phyloP scores from a whole-genome alignment of 768 basidiomycete species.

The Calocybe cyanea region DNA sequence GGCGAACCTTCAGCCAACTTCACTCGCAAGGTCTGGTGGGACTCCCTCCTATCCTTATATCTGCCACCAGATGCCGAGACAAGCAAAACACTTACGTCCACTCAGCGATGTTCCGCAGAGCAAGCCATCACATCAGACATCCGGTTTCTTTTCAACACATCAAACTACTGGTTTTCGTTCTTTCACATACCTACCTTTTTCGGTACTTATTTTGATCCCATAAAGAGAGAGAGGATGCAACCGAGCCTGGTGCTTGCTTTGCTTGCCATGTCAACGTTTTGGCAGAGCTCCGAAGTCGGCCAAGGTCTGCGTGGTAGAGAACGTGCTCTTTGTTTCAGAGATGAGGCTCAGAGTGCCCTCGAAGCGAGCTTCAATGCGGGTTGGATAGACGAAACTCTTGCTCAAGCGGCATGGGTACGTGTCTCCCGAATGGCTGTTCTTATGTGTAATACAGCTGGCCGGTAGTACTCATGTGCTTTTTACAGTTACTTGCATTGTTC shows the following conservation, averaged over 20 bases:
- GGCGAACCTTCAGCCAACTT: slow-evolving; percentile 63
- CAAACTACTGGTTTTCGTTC: slow-evolving; percentile 73
- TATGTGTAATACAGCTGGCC: neutral
- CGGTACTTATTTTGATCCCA: slow-evolving; percentile 52
- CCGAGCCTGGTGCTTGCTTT: slow-evolving; percentile 62
- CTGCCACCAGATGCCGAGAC: slow-evolving; percentile 29
- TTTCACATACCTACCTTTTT: slow-evolving; percentile 71
- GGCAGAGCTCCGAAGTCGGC: slow-evolving; percentile 64
- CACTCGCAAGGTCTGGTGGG: slow-evolving; percentile 77
- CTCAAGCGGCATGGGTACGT: slow-evolving; percentile 73
- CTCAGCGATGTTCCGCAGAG: slow-evolving; percentile 44
- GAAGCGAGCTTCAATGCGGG: slow-evolving; percentile 69
- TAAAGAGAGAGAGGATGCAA: slow-evolving; percentile 52
- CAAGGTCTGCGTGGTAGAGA: slow-evolving; percentile 46
- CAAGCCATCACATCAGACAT: slow-evolving; percentile 51
- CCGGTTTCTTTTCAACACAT: slow-evolving; percentile 58
- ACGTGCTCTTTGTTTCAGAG: slow-evolving; percentile 56
- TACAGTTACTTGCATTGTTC: slow-evolving; percentile 65
- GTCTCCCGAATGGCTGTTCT: neutral
- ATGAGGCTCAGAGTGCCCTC: slow-evolving; percentile 65
- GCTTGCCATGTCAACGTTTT: slow-evolving; percentile 64
- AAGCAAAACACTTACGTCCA: slow-evolving; percentile 29
- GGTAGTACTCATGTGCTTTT: neutral
- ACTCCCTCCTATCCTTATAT: slow-evolving; percentile 60
- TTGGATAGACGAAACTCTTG: slow-evolving; percentile 71